phyloP scores from a whole-genome alignment of 225 moss, liverwort and hornwort species.

The Polytrichum commune region DNA sequence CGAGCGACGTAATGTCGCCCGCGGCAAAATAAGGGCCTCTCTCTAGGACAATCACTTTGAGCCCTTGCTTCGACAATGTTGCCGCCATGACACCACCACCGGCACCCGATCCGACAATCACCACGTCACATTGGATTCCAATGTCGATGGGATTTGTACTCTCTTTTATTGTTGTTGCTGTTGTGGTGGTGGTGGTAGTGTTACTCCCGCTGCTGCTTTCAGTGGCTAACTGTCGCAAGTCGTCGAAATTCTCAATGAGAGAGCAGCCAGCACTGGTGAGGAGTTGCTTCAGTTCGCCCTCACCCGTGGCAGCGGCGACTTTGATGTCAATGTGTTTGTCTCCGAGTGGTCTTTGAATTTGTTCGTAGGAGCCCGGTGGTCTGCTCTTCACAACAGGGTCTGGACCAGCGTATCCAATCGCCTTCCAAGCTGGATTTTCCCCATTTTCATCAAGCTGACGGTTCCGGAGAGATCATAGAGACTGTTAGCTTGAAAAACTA shows the following conservation, averaged over 20 bases:
- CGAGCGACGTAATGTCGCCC: constrained; percentile 55
- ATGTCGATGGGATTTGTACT: constrained; percentile 21
- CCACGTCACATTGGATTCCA: constrained; percentile 67
- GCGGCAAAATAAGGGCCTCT: constrained; percentile 74
- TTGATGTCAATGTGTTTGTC: constrained; percentile 53
- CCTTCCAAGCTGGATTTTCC: constrained; percentile 64
- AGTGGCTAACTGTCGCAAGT: constrained; percentile 12
- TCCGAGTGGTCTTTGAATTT: constrained; percentile 46
- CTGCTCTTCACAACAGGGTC: constrained; percentile 35
- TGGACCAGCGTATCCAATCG: constrained; percentile 65
- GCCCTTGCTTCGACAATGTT: constrained; percentile 61
- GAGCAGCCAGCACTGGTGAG: constrained; percentile 48
- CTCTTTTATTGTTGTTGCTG: too few relatives aligned
- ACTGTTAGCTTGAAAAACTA: not conserved
- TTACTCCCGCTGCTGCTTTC: not conserved
- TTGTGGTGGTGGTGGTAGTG: too few relatives aligned
- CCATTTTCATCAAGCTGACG: constrained; percentile 50
- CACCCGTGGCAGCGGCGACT: constrained; percentile 11
- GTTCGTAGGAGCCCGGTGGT: constrained; percentile 1
- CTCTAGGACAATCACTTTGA: constrained; percentile 73
- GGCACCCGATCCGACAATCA: constrained; percentile 81
- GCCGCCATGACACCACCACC: constrained; percentile 84
- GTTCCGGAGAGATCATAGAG: not conserved
- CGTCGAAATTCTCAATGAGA: constrained; percentile 25
- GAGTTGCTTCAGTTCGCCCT: constrained; percentile 23